These are phyloP conservation scores for Primulina huaijiensis DNA, from an alignment of 257 asterid species.

Conservation along the genomic window DNA sequence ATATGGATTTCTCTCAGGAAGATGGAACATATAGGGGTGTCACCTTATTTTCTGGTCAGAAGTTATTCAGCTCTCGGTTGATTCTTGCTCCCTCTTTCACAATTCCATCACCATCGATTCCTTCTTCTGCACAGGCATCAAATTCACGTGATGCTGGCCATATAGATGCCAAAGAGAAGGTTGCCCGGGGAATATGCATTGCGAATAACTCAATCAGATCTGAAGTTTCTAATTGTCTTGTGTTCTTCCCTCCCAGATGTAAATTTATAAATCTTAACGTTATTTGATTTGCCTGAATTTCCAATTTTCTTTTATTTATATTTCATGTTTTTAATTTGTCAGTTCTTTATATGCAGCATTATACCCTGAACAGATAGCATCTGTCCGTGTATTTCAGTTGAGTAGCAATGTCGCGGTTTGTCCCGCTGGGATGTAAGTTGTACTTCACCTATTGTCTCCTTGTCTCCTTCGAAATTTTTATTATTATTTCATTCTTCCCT, in stretches of 20 bases:
- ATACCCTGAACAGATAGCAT: slow-evolving; percentile 59
- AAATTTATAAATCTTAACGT: slow-evolving; percentile 24
- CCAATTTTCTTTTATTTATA: background rate
- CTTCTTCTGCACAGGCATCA: slow-evolving; percentile 31
- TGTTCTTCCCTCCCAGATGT: slow-evolving; percentile 82
- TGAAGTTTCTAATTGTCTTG: slow-evolving; percentile 60
- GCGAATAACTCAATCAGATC: slow-evolving; percentile 54
- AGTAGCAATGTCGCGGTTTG: slow-evolving; percentile 70
- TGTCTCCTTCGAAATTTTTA: background rate
- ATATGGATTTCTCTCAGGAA: slow-evolving; percentile 47
- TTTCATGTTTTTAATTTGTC: slow-evolving; percentile 11
- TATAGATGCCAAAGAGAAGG: slow-evolving; percentile 43
- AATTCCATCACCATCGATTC: slow-evolving; percentile 38
- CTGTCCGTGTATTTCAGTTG: slow-evolving; percentile 74
- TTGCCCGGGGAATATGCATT: slow-evolving; percentile 82
- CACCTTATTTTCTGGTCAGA: slow-evolving; percentile 86
- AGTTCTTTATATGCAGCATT: slow-evolving; percentile 47
- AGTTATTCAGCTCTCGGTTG: slow-evolving; percentile 69
- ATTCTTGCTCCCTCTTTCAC: slow-evolving; percentile 67
- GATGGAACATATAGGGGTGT: slow-evolving; percentile 64
- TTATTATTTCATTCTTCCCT: background rate
- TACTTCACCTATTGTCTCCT: slow-evolving; percentile 6
- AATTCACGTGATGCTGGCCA: slow-evolving; percentile 30
- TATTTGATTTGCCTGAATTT: slow-evolving; percentile 15
- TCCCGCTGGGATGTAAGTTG: slow-evolving; percentile 79